A percentile compares a stretch with the other conserved stretches of the same genome.
Evolutionary conservation across 2,329 filamentous ascomycete species (phyloP).

Genomic region (Cladosporium sp.): DNA sequence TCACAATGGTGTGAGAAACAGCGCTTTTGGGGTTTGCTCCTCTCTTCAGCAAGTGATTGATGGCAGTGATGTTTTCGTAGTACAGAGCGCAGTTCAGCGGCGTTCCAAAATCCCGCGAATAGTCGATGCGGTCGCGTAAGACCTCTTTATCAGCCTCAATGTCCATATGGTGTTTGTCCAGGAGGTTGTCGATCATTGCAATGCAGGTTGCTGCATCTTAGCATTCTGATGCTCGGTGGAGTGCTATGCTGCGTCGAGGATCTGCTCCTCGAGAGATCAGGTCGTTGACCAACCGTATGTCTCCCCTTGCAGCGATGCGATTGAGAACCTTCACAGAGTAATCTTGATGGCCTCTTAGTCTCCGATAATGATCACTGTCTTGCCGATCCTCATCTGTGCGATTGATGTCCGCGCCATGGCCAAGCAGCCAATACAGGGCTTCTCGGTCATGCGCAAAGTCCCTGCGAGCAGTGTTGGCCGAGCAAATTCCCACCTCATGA

Average conservation of each 20-base stretch:
- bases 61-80: slow-evolving; percentile 15
- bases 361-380: neutral
- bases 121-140: slow-evolving; percentile 8
- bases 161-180: slow-evolving; percentile 20
- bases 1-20: neutral
- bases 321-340: slow-evolving; percentile 19
- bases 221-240: slow-evolving; percentile 16
- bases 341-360: neutral
- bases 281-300: slow-evolving; percentile 19
- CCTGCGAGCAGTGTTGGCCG: neutral
- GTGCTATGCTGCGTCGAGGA: slow-evolving; percentile 12
- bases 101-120: slow-evolving; percentile 11
- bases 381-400: neutral
- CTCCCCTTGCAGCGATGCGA: slow-evolving; percentile 18
- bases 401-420: neutral
- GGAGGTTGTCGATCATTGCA: slow-evolving; percentile 16
- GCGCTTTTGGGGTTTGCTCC: slow-evolving; percentile 11
- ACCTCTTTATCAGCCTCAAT: slow-evolving; percentile 19
- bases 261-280: slow-evolving; percentile 21
- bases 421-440: neutral
- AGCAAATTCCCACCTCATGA: neutral
- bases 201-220: slow-evolving; percentile 6
- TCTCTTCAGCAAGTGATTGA: slow-evolving; percentile 16
- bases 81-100: slow-evolving; percentile 18
- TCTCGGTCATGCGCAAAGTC: slow-evolving; percentile 3